Evolutionary conservation across 257 asterid genomes (phyloP), one percentile per base, ranked within the genome.

Genomic region (Gentiana dahurica): DNA sequence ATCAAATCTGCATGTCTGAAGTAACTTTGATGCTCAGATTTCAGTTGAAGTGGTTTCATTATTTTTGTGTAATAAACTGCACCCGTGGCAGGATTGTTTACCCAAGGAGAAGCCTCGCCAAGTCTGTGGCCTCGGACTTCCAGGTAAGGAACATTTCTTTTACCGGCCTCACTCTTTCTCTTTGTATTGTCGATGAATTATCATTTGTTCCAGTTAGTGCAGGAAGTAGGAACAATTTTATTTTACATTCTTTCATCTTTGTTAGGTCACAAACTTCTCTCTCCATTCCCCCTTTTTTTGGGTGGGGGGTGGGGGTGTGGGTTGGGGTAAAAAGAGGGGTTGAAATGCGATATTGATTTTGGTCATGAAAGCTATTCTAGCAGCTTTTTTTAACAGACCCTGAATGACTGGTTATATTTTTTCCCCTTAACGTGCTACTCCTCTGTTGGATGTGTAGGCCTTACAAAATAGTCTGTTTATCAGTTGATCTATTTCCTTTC

Each of bases 51-150:
- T 41, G 46, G 9, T 41, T 24, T 41, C 5, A 41, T 34, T 45
- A 50, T 38, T 12, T 8, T 36, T 51, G 33, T 62, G 36, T 55
- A 50, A 51, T 67, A 24, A 24, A 24, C 24, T 24, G 24, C 60
- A 64, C 6, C 64, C 53, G 36, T 60, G 15, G 66, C 85, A 91
- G 98, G 97, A 83, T 62, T 60, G 61, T 71, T 80, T 91, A 65
- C 93, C 96, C 3, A 77, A 83, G 59, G 92, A 83, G 54, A 91
- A 81, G 74, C 98, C 97, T 35, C 87, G 97, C 33, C 94, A 85
- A 65, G 73, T 87, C 51, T 73, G 82, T 74, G 98, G 98, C 59
- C 93, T 91, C 44, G 97, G 79, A 67, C 98, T 91, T 71, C 95
- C 97, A 73, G 98, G 98, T 88, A 72, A 47, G 12, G n/a, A 2